phyloP scores from a whole-genome alignment of 164 flowering plant species.

The Annona squamosa region DNA sequence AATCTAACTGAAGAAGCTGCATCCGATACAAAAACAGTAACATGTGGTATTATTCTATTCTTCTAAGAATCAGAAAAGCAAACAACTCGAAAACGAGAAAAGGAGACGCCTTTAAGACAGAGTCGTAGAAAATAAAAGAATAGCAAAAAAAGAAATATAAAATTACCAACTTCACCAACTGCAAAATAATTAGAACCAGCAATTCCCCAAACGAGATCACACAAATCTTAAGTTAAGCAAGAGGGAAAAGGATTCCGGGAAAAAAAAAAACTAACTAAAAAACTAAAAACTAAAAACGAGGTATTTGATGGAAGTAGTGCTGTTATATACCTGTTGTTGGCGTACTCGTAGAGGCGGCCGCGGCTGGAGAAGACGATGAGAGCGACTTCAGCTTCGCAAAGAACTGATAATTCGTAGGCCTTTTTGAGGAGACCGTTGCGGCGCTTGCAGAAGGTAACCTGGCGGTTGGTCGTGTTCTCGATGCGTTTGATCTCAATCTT shows the following conservation, averaged over 20 bases:
- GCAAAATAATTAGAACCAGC: neutral
- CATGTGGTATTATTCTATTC: neutral
- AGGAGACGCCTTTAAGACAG: neutral
- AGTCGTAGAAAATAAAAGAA: neutral
- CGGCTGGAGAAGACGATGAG: slow-evolving; percentile 27
- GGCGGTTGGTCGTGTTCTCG: slow-evolving; percentile 24
- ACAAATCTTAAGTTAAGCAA: neutral
- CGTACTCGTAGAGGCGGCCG: slow-evolving; percentile 24
- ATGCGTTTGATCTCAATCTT: slow-evolving; percentile 27
- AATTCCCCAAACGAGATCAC: neutral
- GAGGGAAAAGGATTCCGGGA: neutral
- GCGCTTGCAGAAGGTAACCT: slow-evolving; percentile 27
- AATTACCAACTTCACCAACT: neutral
- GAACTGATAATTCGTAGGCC: slow-evolving; percentile 25
- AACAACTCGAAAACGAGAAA: neutral
- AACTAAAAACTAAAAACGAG: neutral
- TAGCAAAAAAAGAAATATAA: neutral
- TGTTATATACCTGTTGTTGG: slow-evolving; percentile 18
- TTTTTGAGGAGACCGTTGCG: slow-evolving; percentile 24
- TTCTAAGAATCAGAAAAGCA: neutral
- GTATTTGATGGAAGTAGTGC: too few species aligned
- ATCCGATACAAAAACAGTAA: neutral
- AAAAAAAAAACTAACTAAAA: neutral
- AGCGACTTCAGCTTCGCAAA: slow-evolving; percentile 25
- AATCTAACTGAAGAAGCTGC: neutral